Evolutionary conservation across 805 yeast genomes (phyloP).

Genomic region (Helenozyma baotianmanensis): DNA sequence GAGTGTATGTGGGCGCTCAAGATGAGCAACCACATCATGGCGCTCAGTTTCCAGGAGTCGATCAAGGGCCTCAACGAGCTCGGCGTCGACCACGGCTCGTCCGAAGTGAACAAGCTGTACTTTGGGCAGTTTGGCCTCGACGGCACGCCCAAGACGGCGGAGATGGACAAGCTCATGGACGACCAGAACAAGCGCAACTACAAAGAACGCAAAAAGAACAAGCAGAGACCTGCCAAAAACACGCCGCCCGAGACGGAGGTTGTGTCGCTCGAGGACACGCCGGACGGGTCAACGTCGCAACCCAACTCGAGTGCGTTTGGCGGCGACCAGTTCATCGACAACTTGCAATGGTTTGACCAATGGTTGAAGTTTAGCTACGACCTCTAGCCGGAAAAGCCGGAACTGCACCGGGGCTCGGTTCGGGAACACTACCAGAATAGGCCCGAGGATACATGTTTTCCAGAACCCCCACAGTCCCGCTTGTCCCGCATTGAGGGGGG

Average conservation of each 20-base stretch:
- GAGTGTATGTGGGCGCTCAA: conserved; percentile 63
- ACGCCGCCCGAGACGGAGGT: too few species aligned
- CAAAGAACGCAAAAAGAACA: conserved; percentile 8
- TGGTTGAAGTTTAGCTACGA: conserved; percentile 35
- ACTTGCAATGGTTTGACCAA: conserved; percentile 54
- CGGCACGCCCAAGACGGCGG: conserved; percentile 3
- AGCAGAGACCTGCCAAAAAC: background rate
- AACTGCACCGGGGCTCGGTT: too few species aligned
- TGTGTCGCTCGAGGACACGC: conserved; percentile 1
- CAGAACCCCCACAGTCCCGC: too few species aligned
- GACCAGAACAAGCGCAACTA: conserved; percentile 16
- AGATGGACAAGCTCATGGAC: conserved; percentile 9
- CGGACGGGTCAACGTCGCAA: conserved; percentile 3
- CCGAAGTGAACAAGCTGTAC: conserved; percentile 43
- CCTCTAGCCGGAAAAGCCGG: too few species aligned
- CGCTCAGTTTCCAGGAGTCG: conserved; percentile 43
- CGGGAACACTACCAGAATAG: too few species aligned
- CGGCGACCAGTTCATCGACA: conserved; percentile 30
- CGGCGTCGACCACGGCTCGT: conserved; percentile 53
- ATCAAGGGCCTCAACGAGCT: conserved; percentile 29
- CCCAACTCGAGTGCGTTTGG: conserved; percentile 5
- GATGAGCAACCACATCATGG: conserved; percentile 48
- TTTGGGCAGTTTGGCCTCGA: conserved; percentile 44
- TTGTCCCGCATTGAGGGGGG: too few species aligned
- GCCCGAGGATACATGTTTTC: too few species aligned